These are phyloP conservation scores for Brachypodium distachyon DNA, from an alignment of 202 grass and related monocot species.

Conservation along the genomic window DNA sequence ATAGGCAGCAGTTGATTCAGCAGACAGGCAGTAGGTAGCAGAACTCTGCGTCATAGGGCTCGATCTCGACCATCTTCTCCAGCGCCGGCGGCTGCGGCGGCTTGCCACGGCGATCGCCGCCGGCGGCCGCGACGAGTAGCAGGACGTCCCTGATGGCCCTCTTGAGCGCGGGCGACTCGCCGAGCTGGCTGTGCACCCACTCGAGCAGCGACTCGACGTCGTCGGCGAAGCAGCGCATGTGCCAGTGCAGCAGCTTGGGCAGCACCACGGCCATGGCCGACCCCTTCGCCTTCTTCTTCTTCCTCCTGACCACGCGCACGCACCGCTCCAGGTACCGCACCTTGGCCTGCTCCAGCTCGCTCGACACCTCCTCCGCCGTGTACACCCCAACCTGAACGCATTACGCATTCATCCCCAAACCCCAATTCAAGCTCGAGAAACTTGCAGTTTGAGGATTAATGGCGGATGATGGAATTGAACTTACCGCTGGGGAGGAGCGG, in stretches of 20 bases:
- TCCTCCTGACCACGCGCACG: slow-evolving; percentile 39
- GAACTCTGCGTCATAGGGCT: slow-evolving; percentile 73
- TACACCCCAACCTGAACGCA: slow-evolving; percentile 74
- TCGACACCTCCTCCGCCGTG: slow-evolving; percentile 68
- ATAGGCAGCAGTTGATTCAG: no score
- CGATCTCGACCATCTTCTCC: slow-evolving; percentile 55
- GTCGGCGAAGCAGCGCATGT: slow-evolving; percentile 90
- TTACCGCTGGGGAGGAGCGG: slow-evolving; percentile 75
- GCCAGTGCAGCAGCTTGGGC: slow-evolving; percentile 81
- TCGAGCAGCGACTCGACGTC: slow-evolving; percentile 75
- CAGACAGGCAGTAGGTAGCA: slow-evolving; percentile 50
- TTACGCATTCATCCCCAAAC: no score
- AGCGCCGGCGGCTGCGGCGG: neutral
- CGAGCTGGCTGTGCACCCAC: slow-evolving; percentile 93
- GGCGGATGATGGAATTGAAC: neutral
- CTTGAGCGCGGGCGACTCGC: slow-evolving; percentile 18
- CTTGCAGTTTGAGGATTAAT: no score
- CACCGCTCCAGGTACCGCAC: slow-evolving; percentile 68
- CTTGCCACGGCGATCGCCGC: no score
- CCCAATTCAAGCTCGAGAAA: neutral
- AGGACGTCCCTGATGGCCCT: slow-evolving; percentile 69
- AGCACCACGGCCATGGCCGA: slow-evolving; percentile 1
- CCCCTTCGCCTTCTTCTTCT: slow-evolving; percentile 15
- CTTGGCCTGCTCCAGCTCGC: slow-evolving; percentile 81
- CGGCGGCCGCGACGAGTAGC: slow-evolving; percentile 33